Evolutionary conservation across 495 filamentous ascomycete species (phyloP).

Genomic region (Niebla homalea): DNA sequence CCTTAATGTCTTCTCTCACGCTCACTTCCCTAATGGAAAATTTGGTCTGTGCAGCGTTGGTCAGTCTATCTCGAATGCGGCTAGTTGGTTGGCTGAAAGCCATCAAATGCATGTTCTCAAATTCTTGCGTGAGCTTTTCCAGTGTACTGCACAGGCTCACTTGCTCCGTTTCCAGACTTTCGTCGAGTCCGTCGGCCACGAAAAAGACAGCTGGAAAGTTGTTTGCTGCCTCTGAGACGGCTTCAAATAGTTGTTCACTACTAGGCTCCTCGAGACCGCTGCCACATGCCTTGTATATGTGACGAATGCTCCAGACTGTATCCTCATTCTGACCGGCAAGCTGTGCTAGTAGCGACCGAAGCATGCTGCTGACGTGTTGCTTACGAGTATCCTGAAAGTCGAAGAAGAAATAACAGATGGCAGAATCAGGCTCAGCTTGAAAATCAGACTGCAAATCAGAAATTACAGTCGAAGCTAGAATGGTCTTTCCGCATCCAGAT

Average conservation of each 20-base stretch:
- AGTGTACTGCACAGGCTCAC: neutral
- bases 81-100: too few species aligned
- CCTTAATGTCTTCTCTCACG: too few species aligned
- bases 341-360: slow-evolving; percentile 23
- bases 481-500: slow-evolving; percentile 28
- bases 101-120: neutral
- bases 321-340: slow-evolving; percentile 8
- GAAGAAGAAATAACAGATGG: slow-evolving; percentile 25
- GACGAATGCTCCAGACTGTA: slow-evolving; percentile 3
- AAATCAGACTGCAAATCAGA: slow-evolving; percentile 12
- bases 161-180: slow-evolving; percentile 9
- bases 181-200: slow-evolving; percentile 23
- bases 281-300: neutral
- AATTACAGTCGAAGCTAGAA: slow-evolving; percentile 24
- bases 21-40: too few species aligned
- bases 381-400: slow-evolving; percentile 23
- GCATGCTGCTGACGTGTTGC: slow-evolving; percentile 10
- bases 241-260: neutral
- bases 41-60: too few species aligned
- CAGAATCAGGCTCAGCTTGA: neutral
- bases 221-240: neutral
- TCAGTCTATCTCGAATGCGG: too few species aligned
- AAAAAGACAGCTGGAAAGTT: slow-evolving; percentile 5
- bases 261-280: slow-evolving; percentile 11
- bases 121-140: neutral